Conservation (phyloP, 805 yeast species). For the Komagataella ulmi region DNA sequence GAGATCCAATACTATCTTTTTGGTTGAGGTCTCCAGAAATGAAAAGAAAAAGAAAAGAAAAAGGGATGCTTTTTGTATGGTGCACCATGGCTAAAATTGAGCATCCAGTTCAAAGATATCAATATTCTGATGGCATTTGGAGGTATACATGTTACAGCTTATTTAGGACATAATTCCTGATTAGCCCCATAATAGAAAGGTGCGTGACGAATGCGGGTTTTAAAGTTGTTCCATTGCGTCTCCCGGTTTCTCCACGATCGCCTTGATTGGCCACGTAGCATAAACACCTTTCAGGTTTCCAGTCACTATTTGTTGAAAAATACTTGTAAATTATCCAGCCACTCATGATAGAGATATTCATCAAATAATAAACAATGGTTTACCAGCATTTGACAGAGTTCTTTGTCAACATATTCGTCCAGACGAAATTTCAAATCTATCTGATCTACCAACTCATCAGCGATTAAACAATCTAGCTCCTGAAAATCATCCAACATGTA, state of each 20-base stretch:
- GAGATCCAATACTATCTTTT: neutral
- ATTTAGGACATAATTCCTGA: too few species aligned
- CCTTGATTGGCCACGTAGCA: too few species aligned
- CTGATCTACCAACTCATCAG: neutral
- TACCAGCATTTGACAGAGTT: neutral
- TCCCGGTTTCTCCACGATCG: too few species aligned
- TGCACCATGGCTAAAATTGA: too few species aligned
- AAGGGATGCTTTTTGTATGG: neutral
- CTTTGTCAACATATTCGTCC: neutral
- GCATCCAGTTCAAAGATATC: neutral
- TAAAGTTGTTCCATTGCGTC: too few species aligned
- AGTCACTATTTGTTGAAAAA: neutral
- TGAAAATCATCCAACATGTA: conserved; percentile 34
- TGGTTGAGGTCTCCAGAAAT: too few species aligned
- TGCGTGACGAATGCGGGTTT: too few species aligned
- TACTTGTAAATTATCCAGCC: neutral
- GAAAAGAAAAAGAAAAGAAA: neutral
- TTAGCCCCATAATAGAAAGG: too few species aligned
- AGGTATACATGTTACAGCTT: too few species aligned
- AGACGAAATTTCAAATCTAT: neutral
- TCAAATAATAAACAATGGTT: neutral
- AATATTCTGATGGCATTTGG: neutral
- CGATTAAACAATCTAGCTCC: conserved; percentile 22
- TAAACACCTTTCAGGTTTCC: too few species aligned
- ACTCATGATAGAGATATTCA: neutral